Percentiles rank a stretch among this genome's conserved stretches.
Conservation (phyloP, 768 basidiomycete species). For the Boletus vinaceobasis region DNA sequence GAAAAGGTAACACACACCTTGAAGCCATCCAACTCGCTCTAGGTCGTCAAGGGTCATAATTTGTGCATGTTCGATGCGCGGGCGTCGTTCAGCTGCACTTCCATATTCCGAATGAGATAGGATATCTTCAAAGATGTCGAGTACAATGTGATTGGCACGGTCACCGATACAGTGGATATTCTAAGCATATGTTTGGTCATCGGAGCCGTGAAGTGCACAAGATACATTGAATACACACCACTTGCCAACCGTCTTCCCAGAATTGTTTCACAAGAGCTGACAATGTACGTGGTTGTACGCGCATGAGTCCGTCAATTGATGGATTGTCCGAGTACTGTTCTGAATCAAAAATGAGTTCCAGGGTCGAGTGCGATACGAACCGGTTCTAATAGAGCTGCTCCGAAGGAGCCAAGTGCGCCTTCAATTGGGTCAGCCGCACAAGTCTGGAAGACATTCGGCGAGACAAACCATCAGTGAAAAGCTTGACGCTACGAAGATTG, state of each 20-base stretch:
- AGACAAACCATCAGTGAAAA: conserved; percentile 67
- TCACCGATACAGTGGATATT: conserved; percentile 90
- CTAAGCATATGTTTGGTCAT: conserved; percentile 37
- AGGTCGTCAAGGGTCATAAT: conserved; percentile 75
- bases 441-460: background rate
- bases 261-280: conserved; percentile 54
- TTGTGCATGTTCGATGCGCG: conserved; percentile 92
- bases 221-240: conserved; percentile 47
- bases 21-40: conserved; percentile 62
- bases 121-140: conserved; percentile 78
- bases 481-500: conserved; percentile 64
- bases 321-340: conserved; percentile 72
- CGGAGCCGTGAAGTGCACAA: background rate
- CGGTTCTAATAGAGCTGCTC: conserved; percentile 82
- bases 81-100: conserved; percentile 47
- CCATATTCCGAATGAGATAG: conserved; percentile 31
- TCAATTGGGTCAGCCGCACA: conserved; percentile 3
- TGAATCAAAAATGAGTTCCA: background rate
- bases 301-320: conserved; percentile 66
- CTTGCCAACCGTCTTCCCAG: conserved; percentile 77
- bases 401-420: conserved; percentile 91
- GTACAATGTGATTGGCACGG: conserved; percentile 75
- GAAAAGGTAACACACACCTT: conserved; percentile 46
- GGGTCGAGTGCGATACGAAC: conserved; percentile 9
- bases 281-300: conserved; percentile 51